These are phyloP conservation scores for Colletotrichum sp. DNA, from an alignment of 2,329 filamentous ascomycete species.

Conservation along the genomic window DNA sequence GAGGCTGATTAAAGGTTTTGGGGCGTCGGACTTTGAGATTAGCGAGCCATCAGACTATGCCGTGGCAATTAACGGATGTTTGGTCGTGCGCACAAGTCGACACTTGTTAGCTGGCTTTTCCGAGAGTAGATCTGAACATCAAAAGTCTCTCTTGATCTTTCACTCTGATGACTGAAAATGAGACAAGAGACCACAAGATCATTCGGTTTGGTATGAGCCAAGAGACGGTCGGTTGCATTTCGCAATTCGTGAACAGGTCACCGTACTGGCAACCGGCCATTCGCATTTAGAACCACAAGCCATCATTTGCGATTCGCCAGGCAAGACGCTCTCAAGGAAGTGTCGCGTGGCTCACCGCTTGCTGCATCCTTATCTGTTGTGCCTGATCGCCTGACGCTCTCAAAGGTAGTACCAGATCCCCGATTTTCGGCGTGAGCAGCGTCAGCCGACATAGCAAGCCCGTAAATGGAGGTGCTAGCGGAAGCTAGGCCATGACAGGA, in stretches of 20 bases:
- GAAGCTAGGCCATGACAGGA: background rate
- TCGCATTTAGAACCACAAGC: background rate
- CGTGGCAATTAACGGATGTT: background rate
- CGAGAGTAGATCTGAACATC: background rate
- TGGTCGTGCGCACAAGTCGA: background rate
- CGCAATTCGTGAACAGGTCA: background rate
- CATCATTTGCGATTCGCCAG: background rate
- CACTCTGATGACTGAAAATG: background rate
- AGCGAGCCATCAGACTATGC: background rate
- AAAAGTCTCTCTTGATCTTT: background rate
- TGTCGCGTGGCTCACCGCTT: conserved; percentile 17
- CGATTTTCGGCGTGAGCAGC: background rate
- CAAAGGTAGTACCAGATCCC: background rate
- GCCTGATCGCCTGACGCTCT: conserved; percentile 5
- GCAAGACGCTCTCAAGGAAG: background rate
- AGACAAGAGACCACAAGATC: background rate
- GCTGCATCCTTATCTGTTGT: conserved; percentile 7
- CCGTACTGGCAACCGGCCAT: background rate
- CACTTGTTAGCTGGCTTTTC: background rate
- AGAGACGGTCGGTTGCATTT: background rate
- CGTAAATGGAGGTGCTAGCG: background rate
- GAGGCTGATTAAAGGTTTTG: background rate
- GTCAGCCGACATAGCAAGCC: conserved; percentile 3
- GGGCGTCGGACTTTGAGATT: background rate
- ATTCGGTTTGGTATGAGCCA: background rate